A percentile compares a stretch with the other conserved stretches of the same genome.
Conservation (phyloP, 2,329 filamentous ascomycete genomes). For the Furcasterigmium furcatum region DNA sequence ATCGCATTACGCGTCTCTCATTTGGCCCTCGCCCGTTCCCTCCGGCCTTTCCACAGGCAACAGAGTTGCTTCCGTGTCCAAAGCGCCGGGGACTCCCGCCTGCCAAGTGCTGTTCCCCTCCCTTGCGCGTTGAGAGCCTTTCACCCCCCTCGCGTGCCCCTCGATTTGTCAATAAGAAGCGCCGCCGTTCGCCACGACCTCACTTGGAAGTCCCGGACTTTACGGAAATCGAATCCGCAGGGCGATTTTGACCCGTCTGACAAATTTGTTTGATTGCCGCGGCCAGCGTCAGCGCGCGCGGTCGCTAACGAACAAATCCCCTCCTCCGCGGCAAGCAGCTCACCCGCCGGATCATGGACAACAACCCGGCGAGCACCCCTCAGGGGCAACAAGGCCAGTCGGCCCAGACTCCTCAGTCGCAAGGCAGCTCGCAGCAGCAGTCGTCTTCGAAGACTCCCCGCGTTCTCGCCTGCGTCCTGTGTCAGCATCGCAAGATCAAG, state of each 20-base stretch:
- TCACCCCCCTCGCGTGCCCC: not conserved
- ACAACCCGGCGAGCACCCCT: not conserved
- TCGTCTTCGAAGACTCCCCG: slow-evolving; percentile 32
- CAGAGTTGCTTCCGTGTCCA: too few species aligned
- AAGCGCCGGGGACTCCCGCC: too few species aligned
- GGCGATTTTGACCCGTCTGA: too few species aligned
- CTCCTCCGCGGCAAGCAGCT: too few species aligned
- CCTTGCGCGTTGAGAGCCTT: too few species aligned
- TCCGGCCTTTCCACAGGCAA: not conserved
- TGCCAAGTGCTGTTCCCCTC: too few species aligned
- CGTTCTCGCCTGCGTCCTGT: slow-evolving; percentile 53
- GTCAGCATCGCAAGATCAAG: slow-evolving; percentile 61
- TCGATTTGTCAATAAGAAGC: not conserved
- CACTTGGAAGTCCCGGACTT: slow-evolving; percentile 1
- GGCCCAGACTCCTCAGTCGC: not conserved
- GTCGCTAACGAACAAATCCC: too few species aligned
- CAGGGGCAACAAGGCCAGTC: not conserved
- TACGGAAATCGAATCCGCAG: not conserved
- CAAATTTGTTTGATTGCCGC: too few species aligned
- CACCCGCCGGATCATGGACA: too few species aligned
- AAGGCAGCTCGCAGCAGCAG: not conserved
- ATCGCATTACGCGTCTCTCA: slow-evolving; percentile 2
- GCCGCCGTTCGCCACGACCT: not conserved
- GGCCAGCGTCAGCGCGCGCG: too few species aligned
- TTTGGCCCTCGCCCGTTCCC: not conserved